Evolutionary conservation across 805 yeast species (phyloP), one percentile per base, ranked within the genome.

Genomic region (Maudiozyma barnettii): DNA sequence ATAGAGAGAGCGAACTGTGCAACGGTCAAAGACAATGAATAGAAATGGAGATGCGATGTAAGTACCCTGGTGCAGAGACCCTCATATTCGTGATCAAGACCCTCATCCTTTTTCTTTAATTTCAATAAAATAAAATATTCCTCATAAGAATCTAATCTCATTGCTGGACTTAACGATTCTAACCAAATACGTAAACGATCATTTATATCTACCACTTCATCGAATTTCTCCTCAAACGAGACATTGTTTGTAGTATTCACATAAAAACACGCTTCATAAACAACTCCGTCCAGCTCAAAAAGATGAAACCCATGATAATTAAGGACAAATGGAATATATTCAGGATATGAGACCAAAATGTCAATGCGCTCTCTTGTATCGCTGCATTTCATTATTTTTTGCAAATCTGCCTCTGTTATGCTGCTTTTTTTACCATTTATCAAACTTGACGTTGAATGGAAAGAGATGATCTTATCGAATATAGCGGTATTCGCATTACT

Each of bases 1-100:
- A 56, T 44, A 13, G 51, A 39, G n/a, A 51, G 31, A 10, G 51
- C 47, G 43, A 53, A 53, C 13, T 45, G 45, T 37, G 46, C 38
- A n/a, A 55, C 29, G 7, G 41, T 44, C 8, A 52, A 44, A 12
- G 33, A 21, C 16, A 51, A 30, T 2, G 51, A 43, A 35, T 48
- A 42, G 36, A 39, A 51, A 23, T 51, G 49, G 35, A 48, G 49
- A 21, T 55, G 55, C 26, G 44, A 39, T 13, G 19, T 39, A 14
- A 55, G 20, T 12, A 54, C 45, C 13, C 49, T 41, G 7, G 51
- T 36, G 20, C 52, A 48, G 9, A 49, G 26, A 12, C 45, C 30
- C 13, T 48, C 54, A 36, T 44, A 47, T 18, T 49, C 47, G 1
- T 31, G 19, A 22, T 44, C 50, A 6, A 52, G 41, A n/a, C 20